Base-by-base conservation (phyloP, 106 monocot genomes). In the Agapanthus africanus region DNA sequence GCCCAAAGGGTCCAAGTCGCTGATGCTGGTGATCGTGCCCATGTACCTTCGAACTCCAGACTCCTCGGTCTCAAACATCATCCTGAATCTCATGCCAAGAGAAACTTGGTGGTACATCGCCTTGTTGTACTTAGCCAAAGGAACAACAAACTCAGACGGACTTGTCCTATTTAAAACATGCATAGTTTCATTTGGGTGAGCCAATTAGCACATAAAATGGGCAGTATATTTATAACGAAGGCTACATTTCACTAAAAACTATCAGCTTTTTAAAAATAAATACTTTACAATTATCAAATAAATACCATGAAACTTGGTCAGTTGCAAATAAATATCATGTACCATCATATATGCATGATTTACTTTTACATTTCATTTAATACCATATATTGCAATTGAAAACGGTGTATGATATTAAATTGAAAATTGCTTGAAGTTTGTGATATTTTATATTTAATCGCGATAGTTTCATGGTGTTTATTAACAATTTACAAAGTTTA, bases 11-110 rank as follows among this genome's bases (percentile, higher is more conserved):
- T 93, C 93, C 37, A 93, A 69, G 67, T 93, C 90, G 35, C 74
- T 87, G 62, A 90, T 87, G 18, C 90, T 87, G 16, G 90, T 93
- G 35, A 93, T 85, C 23, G 93, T 93, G 13, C 93, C 93, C 87
- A 94, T 94, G 68, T 86, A 93, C 52, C 89, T 67, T 1, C 93
- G 81, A 1, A 89, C 81, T 4, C 93, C 83, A 0, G 81, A 90
- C 36, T 93, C 93, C 40, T 66, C 66, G 1, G 66, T 66, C 40
- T 66, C 66, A 38, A 66, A 92, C 78, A 92, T 72, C 88, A 92
- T 92, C 71, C 88, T 80, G 79, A 92, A 92, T 51, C 92, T 74
- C 92, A 88, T 92, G 34, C 92, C 92, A 28, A 85, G 73, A 60
- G 92, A 88, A 13, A 92, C 76, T 73, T 85, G 85, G 6, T 80